Percentiles rank a stretch among this genome's conserved stretches.
Evolutionary conservation across 306 rosid genomes (phyloP).

Genomic region (Vigna unguiculata): DNA sequence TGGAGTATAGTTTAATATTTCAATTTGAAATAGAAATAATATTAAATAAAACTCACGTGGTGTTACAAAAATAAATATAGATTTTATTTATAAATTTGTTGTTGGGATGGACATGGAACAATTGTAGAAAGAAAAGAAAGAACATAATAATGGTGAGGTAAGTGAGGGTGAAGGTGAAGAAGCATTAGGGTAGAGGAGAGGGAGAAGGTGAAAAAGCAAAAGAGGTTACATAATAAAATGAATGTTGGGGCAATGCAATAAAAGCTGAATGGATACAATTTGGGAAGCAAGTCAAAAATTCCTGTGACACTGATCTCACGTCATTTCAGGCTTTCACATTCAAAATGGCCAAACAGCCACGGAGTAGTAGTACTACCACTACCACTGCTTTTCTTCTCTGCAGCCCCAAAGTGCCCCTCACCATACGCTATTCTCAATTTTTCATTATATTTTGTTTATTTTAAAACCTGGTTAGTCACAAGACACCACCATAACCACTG

Average conservation of each 20-base stretch:
- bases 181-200: neutral
- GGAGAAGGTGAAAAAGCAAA: neutral
- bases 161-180: no score
- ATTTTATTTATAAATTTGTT: no score
- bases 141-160: no score
- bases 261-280: conserved; percentile 11
- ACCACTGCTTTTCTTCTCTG: no score
- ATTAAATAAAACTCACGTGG: no score
- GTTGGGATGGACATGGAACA: no score
- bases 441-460: neutral
- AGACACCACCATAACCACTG: neutral
- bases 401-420: conserved; percentile 21
- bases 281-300: conserved; percentile 40
- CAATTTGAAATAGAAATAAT: no score
- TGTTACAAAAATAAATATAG: no score
- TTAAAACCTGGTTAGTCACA: conserved; percentile 11
- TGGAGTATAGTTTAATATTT: no score
- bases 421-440: conserved; percentile 23
- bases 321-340: conserved; percentile 46
- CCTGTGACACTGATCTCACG: conserved; percentile 48
- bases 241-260: conserved; percentile 32
- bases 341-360: conserved; percentile 44
- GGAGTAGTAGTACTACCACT: neutral
- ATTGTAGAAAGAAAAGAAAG: no score
- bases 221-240: conserved; percentile 26